Evolutionary conservation across 1,284 basidiomycete species (phyloP).

Genomic region (Golubevia pallescens): DNA sequence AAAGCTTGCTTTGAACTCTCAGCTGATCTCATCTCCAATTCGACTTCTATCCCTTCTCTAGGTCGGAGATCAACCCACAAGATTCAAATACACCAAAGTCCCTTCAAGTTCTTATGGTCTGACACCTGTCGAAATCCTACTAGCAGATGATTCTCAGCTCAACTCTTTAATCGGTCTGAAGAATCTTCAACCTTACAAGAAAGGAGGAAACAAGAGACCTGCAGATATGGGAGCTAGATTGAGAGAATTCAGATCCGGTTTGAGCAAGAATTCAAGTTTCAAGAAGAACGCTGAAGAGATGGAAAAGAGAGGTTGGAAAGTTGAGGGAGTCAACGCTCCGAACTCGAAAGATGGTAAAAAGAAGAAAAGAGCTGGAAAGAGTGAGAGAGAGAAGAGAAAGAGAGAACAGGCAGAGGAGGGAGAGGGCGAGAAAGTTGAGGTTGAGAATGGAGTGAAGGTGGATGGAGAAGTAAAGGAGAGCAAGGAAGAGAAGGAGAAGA

Average conservation of each 20-base stretch:
- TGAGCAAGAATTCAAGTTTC: too few species aligned
- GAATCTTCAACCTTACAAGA: slow-evolving; percentile 91
- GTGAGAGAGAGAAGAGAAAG: too few species aligned
- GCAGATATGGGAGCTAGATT: too few species aligned
- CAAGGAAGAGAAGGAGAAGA: not conserved
- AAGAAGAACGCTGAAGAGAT: too few species aligned
- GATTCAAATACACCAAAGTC: slow-evolving; percentile 87
- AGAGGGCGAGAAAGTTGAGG: not conserved
- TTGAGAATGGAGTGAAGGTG: not conserved
- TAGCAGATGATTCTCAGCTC: slow-evolving; percentile 89
- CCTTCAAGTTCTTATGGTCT: slow-evolving; percentile 76
- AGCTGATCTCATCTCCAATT: not conserved
- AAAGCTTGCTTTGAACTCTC: too few species aligned
- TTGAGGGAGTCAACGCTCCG: too few species aligned
- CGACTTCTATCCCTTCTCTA: slow-evolving; percentile 48
- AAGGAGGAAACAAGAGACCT: too few species aligned
- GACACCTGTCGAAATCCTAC: slow-evolving; percentile 83
- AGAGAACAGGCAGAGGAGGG: not conserved
- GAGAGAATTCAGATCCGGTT: too few species aligned
- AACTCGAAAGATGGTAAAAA: too few species aligned
- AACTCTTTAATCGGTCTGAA: slow-evolving; percentile 88
- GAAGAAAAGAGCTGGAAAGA: too few species aligned
- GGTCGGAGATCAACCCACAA: slow-evolving; percentile 87
- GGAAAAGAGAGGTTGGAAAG: too few species aligned
- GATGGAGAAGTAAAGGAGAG: not conserved